Evolutionary conservation across 768 basidiomycete genomes (phyloP).

Genomic region (Psilocybe azurescens): DNA sequence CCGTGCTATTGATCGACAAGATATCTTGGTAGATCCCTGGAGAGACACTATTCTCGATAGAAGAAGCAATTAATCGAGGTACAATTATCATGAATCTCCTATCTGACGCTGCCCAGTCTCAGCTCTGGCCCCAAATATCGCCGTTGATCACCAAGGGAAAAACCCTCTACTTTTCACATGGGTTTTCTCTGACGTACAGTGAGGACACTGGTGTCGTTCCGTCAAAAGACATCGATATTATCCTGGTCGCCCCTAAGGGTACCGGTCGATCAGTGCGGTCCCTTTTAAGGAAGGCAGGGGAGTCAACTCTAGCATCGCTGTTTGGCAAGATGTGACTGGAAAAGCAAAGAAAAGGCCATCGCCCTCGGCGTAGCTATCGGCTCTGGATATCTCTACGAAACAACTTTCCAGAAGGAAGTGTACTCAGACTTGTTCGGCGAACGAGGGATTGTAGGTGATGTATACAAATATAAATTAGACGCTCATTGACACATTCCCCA

Average conservation of each 20-base stretch:
- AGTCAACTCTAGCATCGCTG: conserved; percentile 93
- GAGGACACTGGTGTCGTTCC: conserved; percentile 94
- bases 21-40: conserved; percentile 85
- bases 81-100: conserved; percentile 99
- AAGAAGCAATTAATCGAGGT: conserved; percentile 94
- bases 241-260: conserved; percentile 98
- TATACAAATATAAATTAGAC: not conserved
- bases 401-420: conserved; percentile 99
- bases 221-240: conserved; percentile 95
- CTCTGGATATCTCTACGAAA: conserved; percentile 98
- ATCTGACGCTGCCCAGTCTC: conserved; percentile 97
- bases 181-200: conserved; percentile 99
- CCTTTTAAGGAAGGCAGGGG: conserved; percentile 99
- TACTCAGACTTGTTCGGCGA: conserved; percentile 99
- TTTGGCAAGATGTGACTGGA: conserved; percentile 98
- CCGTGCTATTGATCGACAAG: too few relatives aligned
- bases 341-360: conserved; percentile 96
- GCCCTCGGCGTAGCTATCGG: conserved; percentile 95
- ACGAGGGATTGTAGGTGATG: conserved; percentile 90
- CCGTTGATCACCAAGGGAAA: conserved; percentile 99
- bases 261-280: conserved; percentile 99
- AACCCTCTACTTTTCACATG: conserved; percentile 99
- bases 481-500: conserved; percentile 10
- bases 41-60: conserved; percentile 97
- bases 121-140: conserved; percentile 88